Evolutionary conservation across 371 early-diverging fungal genomes (phyloP).

Genomic region (Nematocida sp.): DNA sequence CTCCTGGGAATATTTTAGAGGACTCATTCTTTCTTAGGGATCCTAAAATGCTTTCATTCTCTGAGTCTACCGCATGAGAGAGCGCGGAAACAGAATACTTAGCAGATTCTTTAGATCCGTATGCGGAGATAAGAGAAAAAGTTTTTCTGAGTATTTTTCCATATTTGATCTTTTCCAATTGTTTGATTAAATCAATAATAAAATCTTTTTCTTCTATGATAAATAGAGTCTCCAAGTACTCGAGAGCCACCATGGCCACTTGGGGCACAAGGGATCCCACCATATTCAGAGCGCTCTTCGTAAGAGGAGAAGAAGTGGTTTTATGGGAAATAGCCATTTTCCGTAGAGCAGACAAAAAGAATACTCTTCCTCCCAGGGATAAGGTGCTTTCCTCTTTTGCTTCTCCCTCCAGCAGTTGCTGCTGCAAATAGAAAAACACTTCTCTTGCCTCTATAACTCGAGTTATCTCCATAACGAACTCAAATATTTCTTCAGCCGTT

Average conservation of each 20-base stretch:
- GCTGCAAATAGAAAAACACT: conserved; percentile 26
- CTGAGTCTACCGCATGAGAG: conserved; percentile 7
- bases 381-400: not conserved
- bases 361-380: not conserved
- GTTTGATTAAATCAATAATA: conserved; percentile 27
- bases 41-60: conserved; percentile 16
- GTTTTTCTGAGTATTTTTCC: conserved; percentile 89
- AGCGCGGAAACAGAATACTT: conserved; percentile 21
- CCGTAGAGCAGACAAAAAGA: conserved; percentile 32
- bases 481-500: conserved; percentile 12
- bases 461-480: conserved; percentile 26
- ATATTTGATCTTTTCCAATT: conserved; percentile 72
- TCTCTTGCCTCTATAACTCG: conserved; percentile 44
- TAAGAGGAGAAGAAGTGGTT: conserved; percentile 30
- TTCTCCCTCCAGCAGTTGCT: not conserved
- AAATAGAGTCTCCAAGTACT: conserved; percentile 45
- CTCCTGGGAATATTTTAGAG: conserved; percentile 59
- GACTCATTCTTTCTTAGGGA: conserved; percentile 12
- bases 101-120: conserved; percentile 68
- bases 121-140: conserved; percentile 89
- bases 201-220: conserved; percentile 4
- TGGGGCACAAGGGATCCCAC: conserved; percentile 46
- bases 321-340: conserved; percentile 25
- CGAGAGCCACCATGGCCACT: conserved; percentile 48
- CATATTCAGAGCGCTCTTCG: conserved; percentile 4